These are phyloP conservation scores for Populus deltoides DNA, from an alignment of 345 rosid species.

Conservation along the genomic window DNA sequence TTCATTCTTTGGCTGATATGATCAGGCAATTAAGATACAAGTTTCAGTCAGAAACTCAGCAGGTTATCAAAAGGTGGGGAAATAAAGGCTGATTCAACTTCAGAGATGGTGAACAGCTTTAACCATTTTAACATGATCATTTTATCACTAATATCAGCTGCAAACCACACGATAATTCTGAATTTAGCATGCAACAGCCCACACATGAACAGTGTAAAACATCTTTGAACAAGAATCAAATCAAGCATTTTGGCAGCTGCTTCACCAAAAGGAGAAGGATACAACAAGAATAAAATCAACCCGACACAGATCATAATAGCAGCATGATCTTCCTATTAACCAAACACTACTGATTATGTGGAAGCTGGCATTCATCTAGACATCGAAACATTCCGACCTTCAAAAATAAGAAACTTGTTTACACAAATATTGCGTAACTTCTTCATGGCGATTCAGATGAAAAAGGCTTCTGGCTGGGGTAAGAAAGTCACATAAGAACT, in stretches of 20 bases:
- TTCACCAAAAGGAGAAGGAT: not conserved
- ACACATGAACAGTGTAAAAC: not conserved
- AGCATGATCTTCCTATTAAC: not conserved
- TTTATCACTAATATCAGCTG: no score
- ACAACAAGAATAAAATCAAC: not conserved
- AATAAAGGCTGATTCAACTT: no score
- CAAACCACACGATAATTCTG: no score
- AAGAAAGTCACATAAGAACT: slow-evolving; percentile 38
- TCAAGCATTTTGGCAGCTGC: not conserved
- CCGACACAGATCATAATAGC: slow-evolving; percentile 1
- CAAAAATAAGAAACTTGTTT: not conserved
- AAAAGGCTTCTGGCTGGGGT: slow-evolving; percentile 47
- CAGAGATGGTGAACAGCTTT: no score
- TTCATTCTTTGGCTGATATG: not conserved
- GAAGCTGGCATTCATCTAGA: not conserved
- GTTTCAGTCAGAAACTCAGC: no score
- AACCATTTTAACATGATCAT: no score
- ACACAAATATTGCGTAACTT: not conserved
- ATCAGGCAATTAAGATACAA: no score
- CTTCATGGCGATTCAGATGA: slow-evolving; percentile 12
- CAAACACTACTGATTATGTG: not conserved
- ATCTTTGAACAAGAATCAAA: not conserved
- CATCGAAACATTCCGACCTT: not conserved
- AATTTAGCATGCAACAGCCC: no score
- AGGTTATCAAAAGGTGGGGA: no score